Conservation (phyloP, 2,329 filamentous ascomycete genomes). For the Hymenoscyphus repandus region DNA sequence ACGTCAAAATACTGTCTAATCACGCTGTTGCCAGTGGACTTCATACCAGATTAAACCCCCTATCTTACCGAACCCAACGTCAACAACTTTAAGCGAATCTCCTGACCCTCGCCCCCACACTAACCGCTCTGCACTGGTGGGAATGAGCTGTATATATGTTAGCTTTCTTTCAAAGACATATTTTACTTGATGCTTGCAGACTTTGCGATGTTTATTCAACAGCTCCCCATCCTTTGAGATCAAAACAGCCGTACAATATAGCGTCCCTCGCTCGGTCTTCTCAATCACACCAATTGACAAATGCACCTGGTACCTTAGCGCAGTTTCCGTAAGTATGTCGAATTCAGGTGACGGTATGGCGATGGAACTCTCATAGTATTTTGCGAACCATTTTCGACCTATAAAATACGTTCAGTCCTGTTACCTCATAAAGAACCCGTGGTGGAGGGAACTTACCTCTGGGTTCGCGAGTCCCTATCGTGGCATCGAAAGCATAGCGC, state of each 20-base stretch:
- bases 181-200: slow-evolving; percentile 15
- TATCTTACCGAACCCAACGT: slow-evolving; percentile 37
- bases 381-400: slow-evolving; percentile 37
- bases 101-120: slow-evolving; percentile 38
- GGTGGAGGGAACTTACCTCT: slow-evolving; percentile 28
- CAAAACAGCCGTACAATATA: slow-evolving; percentile 37
- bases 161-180: not conserved
- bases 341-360: slow-evolving; percentile 36
- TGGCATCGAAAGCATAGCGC: slow-evolving; percentile 39
- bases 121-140: slow-evolving; percentile 37
- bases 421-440: not conserved
- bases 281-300: slow-evolving; percentile 38
- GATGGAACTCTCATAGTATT: slow-evolving; percentile 36
- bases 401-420: not conserved
- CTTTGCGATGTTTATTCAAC: slow-evolving; percentile 36
- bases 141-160: slow-evolving; percentile 30
- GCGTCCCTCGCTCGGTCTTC: slow-evolving; percentile 34
- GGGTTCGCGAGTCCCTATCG: slow-evolving; percentile 36
- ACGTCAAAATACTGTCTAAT: not conserved
- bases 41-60: slow-evolving; percentile 37
- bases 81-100: slow-evolving; percentile 35
- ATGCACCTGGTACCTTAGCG: slow-evolving; percentile 32
- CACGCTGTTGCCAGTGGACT: not conserved
- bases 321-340: slow-evolving; percentile 31
- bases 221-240: slow-evolving; percentile 34